Evolutionary conservation across 2,329 filamentous ascomycete species (phyloP).

Genomic region (Myotisia sp.): DNA sequence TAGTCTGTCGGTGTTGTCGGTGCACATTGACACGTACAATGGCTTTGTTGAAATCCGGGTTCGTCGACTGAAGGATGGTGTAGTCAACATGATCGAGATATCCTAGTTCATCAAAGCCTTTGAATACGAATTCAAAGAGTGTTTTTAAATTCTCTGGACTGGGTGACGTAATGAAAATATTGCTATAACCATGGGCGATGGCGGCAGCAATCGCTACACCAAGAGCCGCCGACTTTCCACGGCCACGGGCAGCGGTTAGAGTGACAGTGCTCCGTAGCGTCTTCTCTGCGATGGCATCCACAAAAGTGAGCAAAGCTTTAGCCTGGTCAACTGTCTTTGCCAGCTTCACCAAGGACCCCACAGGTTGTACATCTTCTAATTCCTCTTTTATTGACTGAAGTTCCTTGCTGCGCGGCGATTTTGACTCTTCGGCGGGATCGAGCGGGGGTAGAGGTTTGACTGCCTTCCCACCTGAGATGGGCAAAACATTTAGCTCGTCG

Average conservation of each 20-base stretch:
- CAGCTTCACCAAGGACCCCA: conserved; percentile 69
- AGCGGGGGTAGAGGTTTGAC: conserved; percentile 69
- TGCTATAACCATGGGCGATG: conserved; percentile 91
- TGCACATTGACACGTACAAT: conserved; percentile 95
- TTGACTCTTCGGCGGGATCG: conserved; percentile 58
- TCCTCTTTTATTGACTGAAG: conserved; percentile 77
- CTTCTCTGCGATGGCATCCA: conserved; percentile 92
- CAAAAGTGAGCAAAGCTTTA: conserved; percentile 90
- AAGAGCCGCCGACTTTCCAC: conserved; percentile 91
- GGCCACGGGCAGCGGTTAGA: conserved; percentile 80
- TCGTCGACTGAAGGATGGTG: conserved; percentile 94
- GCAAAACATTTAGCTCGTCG: conserved; percentile 92
- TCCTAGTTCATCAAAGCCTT: conserved; percentile 85
- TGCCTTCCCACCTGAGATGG: conserved; percentile 87
- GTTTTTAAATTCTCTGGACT: conserved; percentile 98
- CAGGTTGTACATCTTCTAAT: conserved; percentile 68
- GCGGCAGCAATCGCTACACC: conserved; percentile 90
- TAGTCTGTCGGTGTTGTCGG: conserved; percentile 87
- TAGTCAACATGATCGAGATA: conserved; percentile 96
- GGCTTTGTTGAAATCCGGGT: conserved; percentile 97
- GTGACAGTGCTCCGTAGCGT: conserved; percentile 86
- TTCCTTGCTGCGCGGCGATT: conserved; percentile 55
- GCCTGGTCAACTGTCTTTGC: conserved; percentile 90
- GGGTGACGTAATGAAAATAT: conserved; percentile 97
- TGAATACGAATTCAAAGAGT: conserved; percentile 95